A percentile compares a stretch with the other conserved stretches of the same genome.
Evolutionary conservation across 352 stramenopile species (phyloP).

Genomic region (Pythium periplocum): DNA sequence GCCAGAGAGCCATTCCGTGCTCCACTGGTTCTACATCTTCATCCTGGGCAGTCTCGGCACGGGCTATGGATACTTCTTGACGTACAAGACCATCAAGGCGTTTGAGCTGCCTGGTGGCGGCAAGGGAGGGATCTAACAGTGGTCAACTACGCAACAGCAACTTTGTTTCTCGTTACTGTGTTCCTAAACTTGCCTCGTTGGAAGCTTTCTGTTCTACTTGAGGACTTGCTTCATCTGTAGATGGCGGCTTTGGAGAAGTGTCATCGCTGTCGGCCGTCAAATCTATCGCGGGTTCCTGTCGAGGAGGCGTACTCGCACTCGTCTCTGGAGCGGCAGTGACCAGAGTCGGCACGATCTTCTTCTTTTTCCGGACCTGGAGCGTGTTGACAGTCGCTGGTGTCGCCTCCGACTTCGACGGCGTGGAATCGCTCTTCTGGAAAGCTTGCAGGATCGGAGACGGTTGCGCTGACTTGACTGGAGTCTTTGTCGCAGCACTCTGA

Average conservation of each 20-base stretch:
- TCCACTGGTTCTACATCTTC: slow-evolving; percentile 83
- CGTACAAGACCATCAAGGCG: slow-evolving; percentile 86
- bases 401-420: not conserved
- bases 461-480: not conserved
- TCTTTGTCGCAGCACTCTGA: slow-evolving; percentile 13
- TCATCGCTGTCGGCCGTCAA: too few species aligned
- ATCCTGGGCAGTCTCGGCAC: slow-evolving; percentile 54
- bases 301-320: not conserved
- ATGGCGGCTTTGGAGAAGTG: too few species aligned
- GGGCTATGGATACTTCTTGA: slow-evolving; percentile 80
- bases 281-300: slow-evolving; percentile 10
- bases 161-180: too few species aligned
- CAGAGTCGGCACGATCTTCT: slow-evolving; percentile 56
- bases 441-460: slow-evolving; percentile 14
- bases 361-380: slow-evolving; percentile 81
- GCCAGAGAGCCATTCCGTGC: slow-evolving; percentile 69
- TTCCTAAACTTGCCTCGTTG: too few species aligned
- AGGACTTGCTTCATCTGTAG: too few species aligned
- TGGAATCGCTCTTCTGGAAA: slow-evolving; percentile 19
- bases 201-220: too few species aligned
- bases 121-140: slow-evolving; percentile 39
- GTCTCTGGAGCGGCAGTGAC: slow-evolving; percentile 14
- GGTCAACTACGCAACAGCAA: not conserved
- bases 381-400: slow-evolving; percentile 38
- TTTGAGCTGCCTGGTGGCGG: slow-evolving; percentile 74